A percentile compares a stretch with the other conserved stretches of the same genome.
Evolutionary conservation across 1,139 yeast genomes (phyloP).

Genomic region (Yamadazyma friedrichii): DNA sequence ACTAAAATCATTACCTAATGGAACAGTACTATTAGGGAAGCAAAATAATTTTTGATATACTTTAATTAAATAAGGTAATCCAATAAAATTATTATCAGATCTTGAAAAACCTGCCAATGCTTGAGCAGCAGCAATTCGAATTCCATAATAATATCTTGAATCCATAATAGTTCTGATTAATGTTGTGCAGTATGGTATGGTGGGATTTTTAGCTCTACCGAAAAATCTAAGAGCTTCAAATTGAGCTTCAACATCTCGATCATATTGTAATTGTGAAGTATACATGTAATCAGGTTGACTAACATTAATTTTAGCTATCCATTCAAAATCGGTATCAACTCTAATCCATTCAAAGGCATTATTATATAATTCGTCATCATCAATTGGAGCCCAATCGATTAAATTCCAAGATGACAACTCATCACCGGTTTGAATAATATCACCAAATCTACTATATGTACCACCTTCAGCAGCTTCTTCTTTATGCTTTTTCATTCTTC

Average conservation of each 20-base stretch:
- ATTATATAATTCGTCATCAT: constrained; percentile 58
- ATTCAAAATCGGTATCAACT: constrained; percentile 94
- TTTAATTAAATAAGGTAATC: constrained; percentile 67
- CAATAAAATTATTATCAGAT: constrained; percentile 62
- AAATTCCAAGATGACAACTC: constrained; percentile 75
- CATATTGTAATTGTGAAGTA: constrained; percentile 90
- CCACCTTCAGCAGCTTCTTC: constrained; percentile 44
- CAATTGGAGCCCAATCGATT: constrained; percentile 69
- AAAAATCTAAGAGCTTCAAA: constrained; percentile 78
- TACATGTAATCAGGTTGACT: constrained; percentile 96
- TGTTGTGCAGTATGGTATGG: constrained; percentile 69
- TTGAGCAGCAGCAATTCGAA: constrained; percentile 81
- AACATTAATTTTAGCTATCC: constrained; percentile 82
- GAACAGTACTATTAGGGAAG: constrained; percentile 63
- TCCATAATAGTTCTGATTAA: constrained; percentile 83
- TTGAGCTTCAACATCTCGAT: constrained; percentile 96
- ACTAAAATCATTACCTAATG: constrained; percentile 77
- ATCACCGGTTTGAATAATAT: constrained; percentile 57
- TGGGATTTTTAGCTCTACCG: constrained; percentile 57
- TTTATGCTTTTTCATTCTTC: constrained; percentile 59
- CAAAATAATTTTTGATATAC: constrained; percentile 74
- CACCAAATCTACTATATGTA: constrained; percentile 68
- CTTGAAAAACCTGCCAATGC: constrained; percentile 72
- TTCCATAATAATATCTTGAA: constrained; percentile 81
- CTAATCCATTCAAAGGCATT: constrained; percentile 98